These are phyloP conservation scores for Leavenworthia alabamica DNA, from an alignment of 345 rosid species.

Conservation along the genomic window DNA sequence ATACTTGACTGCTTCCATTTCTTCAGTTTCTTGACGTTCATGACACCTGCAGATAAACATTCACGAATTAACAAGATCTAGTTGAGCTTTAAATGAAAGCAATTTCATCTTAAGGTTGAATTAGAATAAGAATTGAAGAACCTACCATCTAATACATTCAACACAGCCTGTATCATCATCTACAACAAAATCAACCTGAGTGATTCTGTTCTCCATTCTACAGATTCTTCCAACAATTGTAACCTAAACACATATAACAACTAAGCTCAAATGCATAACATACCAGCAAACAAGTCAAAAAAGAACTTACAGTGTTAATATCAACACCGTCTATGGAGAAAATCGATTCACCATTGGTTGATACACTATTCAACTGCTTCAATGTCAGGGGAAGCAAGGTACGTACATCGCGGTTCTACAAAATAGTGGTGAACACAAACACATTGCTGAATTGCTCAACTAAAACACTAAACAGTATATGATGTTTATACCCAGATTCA, in stretches of 20 bases:
- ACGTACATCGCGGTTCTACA: slow-evolving; percentile 52
- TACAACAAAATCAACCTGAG: slow-evolving; percentile 55
- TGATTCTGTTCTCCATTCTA: slow-evolving; percentile 67
- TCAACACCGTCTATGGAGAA: slow-evolving; percentile 56
- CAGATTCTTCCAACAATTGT: slow-evolving; percentile 56
- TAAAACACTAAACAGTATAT: no score
- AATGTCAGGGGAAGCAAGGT: slow-evolving; percentile 60
- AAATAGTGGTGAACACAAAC: no score
- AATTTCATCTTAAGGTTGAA: neutral
- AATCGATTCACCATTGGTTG: slow-evolving; percentile 44
- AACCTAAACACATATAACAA: slow-evolving; percentile 37
- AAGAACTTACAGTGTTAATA: slow-evolving; percentile 43
- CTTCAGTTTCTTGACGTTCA: slow-evolving; percentile 67
- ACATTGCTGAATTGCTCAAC: neutral
- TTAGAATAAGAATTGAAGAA: slow-evolving; percentile 4
- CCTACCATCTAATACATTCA: slow-evolving; percentile 85
- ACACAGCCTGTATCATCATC: slow-evolving; percentile 85
- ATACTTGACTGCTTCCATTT: slow-evolving; percentile 64
- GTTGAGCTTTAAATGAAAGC: neutral
- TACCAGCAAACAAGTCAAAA: neutral
- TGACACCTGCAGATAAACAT: slow-evolving; percentile 57
- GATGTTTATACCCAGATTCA: no score
- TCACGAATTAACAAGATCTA: neutral
- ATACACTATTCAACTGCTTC: slow-evolving; percentile 49
- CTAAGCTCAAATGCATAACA: neutral